Evolutionary conservation across 2,329 filamentous ascomycete species (phyloP).

Genomic region (Diaporthe longicolla): DNA sequence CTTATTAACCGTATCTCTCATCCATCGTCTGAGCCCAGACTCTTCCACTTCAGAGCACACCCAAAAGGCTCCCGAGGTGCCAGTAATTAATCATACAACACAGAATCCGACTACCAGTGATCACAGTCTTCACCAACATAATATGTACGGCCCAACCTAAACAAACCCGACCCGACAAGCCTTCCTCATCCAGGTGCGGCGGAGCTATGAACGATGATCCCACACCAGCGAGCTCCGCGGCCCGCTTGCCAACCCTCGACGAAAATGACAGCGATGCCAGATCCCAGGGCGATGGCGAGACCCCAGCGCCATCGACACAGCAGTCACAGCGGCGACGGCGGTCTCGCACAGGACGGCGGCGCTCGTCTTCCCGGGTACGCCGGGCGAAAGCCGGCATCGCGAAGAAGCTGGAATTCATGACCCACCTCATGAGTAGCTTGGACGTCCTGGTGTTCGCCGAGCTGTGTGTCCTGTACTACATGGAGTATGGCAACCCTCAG

Average conservation of each 20-base stretch:
- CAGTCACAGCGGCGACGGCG: constrained; percentile 16
- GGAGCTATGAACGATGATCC: constrained; percentile 63
- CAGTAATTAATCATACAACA: constrained; percentile 1
- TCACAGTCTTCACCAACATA: constrained; percentile 17
- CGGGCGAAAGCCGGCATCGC: constrained; percentile 54
- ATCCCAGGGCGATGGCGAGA: constrained; percentile 16
- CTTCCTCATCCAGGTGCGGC: constrained; percentile 55
- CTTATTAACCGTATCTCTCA: constrained; percentile 27
- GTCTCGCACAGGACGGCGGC: constrained; percentile 38
- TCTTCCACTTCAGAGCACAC: background rate
- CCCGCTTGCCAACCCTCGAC: constrained; percentile 47
- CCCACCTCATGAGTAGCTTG: constrained; percentile 71
- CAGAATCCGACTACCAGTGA: background rate
- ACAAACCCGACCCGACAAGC: constrained; percentile 41
- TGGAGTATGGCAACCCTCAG: constrained; percentile 66
- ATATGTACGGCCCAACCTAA: constrained; percentile 40
- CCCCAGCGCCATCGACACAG: constrained; percentile 37
- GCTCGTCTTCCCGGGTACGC: constrained; percentile 40
- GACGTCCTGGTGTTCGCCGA: constrained; percentile 76
- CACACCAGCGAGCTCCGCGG: constrained; percentile 57
- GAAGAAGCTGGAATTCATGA: constrained; percentile 73
- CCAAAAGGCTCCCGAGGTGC: constrained; percentile 15
- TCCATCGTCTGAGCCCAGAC: constrained; percentile 3
- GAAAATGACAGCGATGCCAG: constrained; percentile 36
- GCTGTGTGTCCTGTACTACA: constrained; percentile 76